phyloP scores from a whole-genome alignment of 768 basidiomycete species.

The Fibroporia radiculosa region DNA sequence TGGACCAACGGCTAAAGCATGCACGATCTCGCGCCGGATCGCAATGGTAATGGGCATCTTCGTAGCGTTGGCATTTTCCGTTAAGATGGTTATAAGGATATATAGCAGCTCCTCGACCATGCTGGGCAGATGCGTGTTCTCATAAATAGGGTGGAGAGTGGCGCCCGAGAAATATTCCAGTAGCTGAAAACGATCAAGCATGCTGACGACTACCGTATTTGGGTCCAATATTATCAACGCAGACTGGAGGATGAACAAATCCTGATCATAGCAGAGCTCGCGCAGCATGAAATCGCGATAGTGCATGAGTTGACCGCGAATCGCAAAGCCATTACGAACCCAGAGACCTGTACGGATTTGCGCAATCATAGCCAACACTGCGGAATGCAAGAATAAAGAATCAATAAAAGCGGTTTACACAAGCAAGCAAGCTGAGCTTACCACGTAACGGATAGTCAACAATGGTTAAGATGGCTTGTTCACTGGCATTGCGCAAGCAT shows the following conservation, averaged over 20 bases:
- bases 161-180: slow-evolving; percentile 70
- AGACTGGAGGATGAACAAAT: slow-evolving; percentile 83
- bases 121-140: slow-evolving; percentile 60
- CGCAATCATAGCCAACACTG: slow-evolving; percentile 85
- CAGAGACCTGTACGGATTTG: slow-evolving; percentile 93
- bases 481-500: slow-evolving; percentile 52
- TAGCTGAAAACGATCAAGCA: slow-evolving; percentile 87
- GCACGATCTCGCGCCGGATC: slow-evolving; percentile 81
- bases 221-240: slow-evolving; percentile 76
- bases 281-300: slow-evolving; percentile 95
- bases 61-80: slow-evolving; percentile 70
- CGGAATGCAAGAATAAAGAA: neutral
- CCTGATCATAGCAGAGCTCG: slow-evolving; percentile 95
- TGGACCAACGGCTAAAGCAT: slow-evolving; percentile 82
- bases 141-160: slow-evolving; percentile 52
- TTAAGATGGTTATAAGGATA: slow-evolving; percentile 78
- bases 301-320: slow-evolving; percentile 90
- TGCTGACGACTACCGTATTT: slow-evolving; percentile 69
- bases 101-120: slow-evolving; percentile 93
- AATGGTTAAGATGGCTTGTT: slow-evolving; percentile 62
- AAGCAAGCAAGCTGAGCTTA: slow-evolving; percentile 27
- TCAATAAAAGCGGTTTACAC: slow-evolving; percentile 1
- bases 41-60: slow-evolving; percentile 55
- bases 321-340: slow-evolving; percentile 96
- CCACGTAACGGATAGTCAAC: slow-evolving; percentile 89